Base-by-base conservation (phyloP, 1,284 basidiomycete species). In the Tetrapyrgos nigripes region DNA sequence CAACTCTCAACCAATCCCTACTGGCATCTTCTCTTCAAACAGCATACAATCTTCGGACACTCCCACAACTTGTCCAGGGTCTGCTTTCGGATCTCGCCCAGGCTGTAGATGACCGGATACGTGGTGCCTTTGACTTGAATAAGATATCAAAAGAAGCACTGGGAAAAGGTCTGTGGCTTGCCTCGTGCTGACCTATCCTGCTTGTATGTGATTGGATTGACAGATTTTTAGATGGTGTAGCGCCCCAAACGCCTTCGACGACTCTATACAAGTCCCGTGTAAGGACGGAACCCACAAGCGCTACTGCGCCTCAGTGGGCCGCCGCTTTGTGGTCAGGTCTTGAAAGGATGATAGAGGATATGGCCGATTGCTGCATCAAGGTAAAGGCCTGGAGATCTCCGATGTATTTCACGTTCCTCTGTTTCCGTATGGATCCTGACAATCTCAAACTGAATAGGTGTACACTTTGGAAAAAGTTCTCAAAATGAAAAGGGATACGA, bases 381-480 rank as follows among this genome's bases (percentile, higher is more conserved):
- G 93, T 90, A 62, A 61, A 74, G 64, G 14, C 47, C 26, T 47
- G 27, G 23, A 47, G 9, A 28, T 28, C 29, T n/a, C 48, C 46
- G 31, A 47, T n/a, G 9, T 8, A n/a, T 45, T 24, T 45, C 8
- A 45, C 23, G n/a, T 37, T n/a, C n/a, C 35, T 10, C 35, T 37
- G 23, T 24, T 24, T 45, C 43, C 43, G 43, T 45, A 24, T 45
- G 8, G n/a, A 9, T 45, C 9, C 27, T 35, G 31, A 19, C 29
- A 40, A 19, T 51, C 44, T 35, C 45, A 43, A n/a, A 35, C 13
- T 31, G 47, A 40, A 27, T 26, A 95, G 91, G 93, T 98, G 4
- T 97, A 98, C 73, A 92, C 92, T 0, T 83, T 99, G 5, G 96
- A 98, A 73, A 97, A 94, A 69, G 96, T 98, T 3, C 79, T 98